phyloP scores from a whole-genome alignment of 2,329 filamentous ascomycete species.

The Fusarium avenaceum region DNA sequence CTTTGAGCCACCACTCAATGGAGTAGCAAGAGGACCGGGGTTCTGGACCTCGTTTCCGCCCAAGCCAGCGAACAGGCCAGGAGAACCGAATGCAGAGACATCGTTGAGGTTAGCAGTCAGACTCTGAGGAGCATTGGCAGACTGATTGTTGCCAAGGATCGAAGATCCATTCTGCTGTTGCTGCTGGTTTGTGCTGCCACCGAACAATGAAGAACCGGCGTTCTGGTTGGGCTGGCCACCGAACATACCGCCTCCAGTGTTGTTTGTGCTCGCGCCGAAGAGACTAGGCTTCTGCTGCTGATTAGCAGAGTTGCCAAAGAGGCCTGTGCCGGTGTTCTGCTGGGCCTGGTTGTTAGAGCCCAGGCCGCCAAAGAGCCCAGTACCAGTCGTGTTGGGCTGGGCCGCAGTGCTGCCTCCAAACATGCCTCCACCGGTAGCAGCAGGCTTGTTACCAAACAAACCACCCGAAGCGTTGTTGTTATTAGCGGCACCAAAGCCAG shows the following conservation, averaged over 20 bases:
- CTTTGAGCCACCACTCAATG: conserved; percentile 81
- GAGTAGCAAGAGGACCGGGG: conserved; percentile 91
- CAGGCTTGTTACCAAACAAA: conserved; percentile 58
- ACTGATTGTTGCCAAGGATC: conserved; percentile 69
- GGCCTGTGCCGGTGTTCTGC: conserved; percentile 58
- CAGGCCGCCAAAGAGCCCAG: conserved; percentile 62
- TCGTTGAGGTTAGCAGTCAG: conserved; percentile 86
- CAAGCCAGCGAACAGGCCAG: conserved; percentile 85
- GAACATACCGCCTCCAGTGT: conserved; percentile 67
- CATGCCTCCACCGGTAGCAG: conserved; percentile 56
- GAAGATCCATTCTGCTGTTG: conserved; percentile 67
- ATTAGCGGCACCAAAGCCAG: conserved; percentile 55
- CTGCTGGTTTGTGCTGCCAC: conserved; percentile 61
- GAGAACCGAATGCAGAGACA: conserved; percentile 89
- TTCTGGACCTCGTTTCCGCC: conserved; percentile 73
- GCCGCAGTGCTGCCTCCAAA: conserved; percentile 56
- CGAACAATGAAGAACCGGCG: conserved; percentile 61
- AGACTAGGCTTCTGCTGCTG: conserved; percentile 61
- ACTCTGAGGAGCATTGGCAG: conserved; percentile 68
- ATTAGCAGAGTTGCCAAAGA: conserved; percentile 63
- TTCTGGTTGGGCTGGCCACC: conserved; percentile 63
- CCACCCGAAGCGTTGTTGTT: conserved; percentile 52
- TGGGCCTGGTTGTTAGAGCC: conserved; percentile 55
- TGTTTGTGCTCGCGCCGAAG: conserved; percentile 65
- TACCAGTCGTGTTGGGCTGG: conserved; percentile 55